Evolutionary conservation across 371 early-diverging fungal species (phyloP).

Genomic region (Hamiltosporidium tvaerminnensis): DNA sequence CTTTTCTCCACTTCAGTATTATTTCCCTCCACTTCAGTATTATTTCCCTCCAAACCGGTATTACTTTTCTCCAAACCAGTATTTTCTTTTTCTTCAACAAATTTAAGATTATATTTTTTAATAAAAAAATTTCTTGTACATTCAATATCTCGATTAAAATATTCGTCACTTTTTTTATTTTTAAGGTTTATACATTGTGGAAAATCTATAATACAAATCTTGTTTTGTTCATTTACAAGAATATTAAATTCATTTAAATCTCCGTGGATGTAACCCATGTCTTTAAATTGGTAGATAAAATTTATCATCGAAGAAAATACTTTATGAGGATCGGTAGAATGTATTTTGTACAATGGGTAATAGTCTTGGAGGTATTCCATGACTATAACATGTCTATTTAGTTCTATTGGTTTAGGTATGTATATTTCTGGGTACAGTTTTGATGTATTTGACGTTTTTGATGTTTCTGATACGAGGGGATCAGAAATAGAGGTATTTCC

Average conservation of each 20-base stretch:
- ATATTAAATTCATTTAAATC: constrained; percentile 99
- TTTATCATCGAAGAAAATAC: constrained; percentile 77
- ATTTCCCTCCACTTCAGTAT: constrained; percentile 1
- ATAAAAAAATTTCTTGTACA: constrained; percentile 82
- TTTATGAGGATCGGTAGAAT: constrained; percentile 67
- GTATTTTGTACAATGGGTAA: constrained; percentile 62
- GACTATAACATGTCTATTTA: constrained; percentile 83
- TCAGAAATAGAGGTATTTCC: too few species aligned
- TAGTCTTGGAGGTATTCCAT: constrained; percentile 70
- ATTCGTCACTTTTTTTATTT: constrained; percentile 67
- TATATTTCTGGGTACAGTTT: background rate
- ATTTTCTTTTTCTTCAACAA: constrained; percentile 60
- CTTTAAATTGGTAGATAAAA: constrained; percentile 75
- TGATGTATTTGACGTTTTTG: too few species aligned
- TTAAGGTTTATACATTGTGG: constrained; percentile 94
- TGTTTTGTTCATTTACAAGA: constrained; percentile 65
- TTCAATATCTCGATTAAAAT: constrained; percentile 89
- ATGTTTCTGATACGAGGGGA: too few species aligned
- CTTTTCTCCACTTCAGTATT: constrained; percentile 7
- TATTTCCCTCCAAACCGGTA: background rate
- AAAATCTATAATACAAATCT: constrained; percentile 78
- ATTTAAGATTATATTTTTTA: constrained; percentile 59
- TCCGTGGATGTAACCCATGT: constrained; percentile 87
- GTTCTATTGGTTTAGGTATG: constrained; percentile 76
- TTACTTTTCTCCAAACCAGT: background rate